Conservation (phyloP, 495 filamentous ascomycete species). For the Podospora bellae-mahoneyi region DNA sequence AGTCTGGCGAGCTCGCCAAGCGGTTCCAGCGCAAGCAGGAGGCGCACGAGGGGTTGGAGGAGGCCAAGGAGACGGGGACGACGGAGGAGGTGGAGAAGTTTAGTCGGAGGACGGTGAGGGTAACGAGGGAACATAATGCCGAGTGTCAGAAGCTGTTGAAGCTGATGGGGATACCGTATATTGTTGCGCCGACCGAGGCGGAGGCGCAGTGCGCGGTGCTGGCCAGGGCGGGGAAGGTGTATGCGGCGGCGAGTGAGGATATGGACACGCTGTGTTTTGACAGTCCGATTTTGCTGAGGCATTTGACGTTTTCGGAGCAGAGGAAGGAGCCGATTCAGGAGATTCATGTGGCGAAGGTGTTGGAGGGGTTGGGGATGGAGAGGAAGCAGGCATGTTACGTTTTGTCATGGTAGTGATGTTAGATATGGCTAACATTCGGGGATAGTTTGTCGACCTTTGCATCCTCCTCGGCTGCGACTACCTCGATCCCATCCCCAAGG, state of each 20-base stretch:
- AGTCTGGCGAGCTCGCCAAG: conserved; percentile 92
- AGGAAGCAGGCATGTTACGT: conserved; percentile 61
- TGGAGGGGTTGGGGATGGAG: conserved; percentile 85
- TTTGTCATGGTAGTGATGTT: neutral
- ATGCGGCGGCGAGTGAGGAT: conserved; percentile 93
- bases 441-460: conserved; percentile 91
- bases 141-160: conserved; percentile 88
- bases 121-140: conserved; percentile 92
- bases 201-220: conserved; percentile 94
- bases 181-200: conserved; percentile 92
- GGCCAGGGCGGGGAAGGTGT: conserved; percentile 90
- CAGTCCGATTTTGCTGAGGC: conserved; percentile 81
- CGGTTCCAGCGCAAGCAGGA: conserved; percentile 88
- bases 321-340: conserved; percentile 97
- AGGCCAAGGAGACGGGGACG: conserved; percentile 95
- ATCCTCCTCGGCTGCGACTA: conserved; percentile 98
- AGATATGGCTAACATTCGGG: neutral
- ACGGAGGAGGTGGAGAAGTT: conserved; percentile 98
- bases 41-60: conserved; percentile 81
- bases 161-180: conserved; percentile 94
- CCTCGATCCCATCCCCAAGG: conserved; percentile 88
- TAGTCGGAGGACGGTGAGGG: conserved; percentile 86
- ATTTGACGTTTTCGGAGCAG: conserved; percentile 95
- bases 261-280: conserved; percentile 99
- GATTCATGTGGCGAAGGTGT: conserved; percentile 77